Percentiles rank a stretch among this genome's conserved stretches.
Conservation (phyloP, 768 basidiomycete species). For the Suillus lakei region DNA sequence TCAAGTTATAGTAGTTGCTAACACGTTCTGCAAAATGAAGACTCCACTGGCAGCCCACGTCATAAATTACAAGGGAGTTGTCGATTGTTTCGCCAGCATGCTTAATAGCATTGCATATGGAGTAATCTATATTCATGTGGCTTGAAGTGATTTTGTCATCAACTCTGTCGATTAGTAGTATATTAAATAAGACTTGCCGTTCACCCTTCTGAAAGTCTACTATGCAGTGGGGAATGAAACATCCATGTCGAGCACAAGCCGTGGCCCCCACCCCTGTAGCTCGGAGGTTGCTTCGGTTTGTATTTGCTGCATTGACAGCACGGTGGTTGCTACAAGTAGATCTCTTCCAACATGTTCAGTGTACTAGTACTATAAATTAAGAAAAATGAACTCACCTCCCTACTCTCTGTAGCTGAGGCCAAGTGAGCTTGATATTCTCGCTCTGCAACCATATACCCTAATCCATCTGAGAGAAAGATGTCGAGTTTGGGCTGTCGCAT, state of each 20-base stretch:
- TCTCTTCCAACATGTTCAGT: no score
- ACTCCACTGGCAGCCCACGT: slow-evolving; percentile 34
- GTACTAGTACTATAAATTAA: no score
- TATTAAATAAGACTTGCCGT: slow-evolving; percentile 14
- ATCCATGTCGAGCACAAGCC: no score
- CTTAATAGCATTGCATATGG: slow-evolving; percentile 22
- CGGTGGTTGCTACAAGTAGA: no score
- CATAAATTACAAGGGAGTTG: slow-evolving; percentile 28
- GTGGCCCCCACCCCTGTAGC: no score
- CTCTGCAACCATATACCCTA: slow-evolving; percentile 28
- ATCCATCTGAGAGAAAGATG: slow-evolving; percentile 31
- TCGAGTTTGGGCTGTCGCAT: slow-evolving; percentile 28
- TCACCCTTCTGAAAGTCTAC: slow-evolving; percentile 39
- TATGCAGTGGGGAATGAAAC: no score
- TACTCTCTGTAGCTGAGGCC: slow-evolving; percentile 1
- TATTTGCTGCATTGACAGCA: no score
- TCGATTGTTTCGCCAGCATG: slow-evolving; percentile 11
- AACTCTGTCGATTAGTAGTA: no score
- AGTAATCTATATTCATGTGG: slow-evolving; percentile 35
- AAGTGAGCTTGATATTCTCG: slow-evolving; percentile 27
- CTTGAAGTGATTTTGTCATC: slow-evolving; percentile 11
- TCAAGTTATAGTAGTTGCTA: neutral
- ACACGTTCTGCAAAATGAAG: slow-evolving; percentile 19
- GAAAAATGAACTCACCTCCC: no score
- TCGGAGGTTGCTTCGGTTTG: no score